Evolutionary conservation across 148 eudicot species (phyloP).

Genomic region (Cornus controversa): DNA sequence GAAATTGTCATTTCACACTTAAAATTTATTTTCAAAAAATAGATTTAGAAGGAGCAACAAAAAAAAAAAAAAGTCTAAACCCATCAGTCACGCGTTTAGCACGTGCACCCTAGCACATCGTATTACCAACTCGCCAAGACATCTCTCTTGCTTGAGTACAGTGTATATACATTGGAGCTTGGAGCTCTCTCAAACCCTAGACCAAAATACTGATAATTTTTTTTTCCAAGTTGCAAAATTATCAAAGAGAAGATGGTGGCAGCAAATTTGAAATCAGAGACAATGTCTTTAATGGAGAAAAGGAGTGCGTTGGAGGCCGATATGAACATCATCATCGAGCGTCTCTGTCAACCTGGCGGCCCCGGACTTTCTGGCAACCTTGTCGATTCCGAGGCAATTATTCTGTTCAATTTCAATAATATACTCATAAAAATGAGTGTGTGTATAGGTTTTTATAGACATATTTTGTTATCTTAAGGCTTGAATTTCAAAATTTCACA

Average conservation of each 20-base stretch:
- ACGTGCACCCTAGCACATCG: not conserved
- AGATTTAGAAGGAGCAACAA: too few relatives aligned
- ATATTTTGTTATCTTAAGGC: not conserved
- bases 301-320: constrained; percentile 62
- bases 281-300: constrained; percentile 65
- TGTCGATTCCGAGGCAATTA: constrained; percentile 59
- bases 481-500: not conserved
- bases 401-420: not conserved
- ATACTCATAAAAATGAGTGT: not conserved
- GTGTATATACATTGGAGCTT: not conserved
- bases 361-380: constrained; percentile 87
- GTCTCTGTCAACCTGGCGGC: constrained; percentile 63
- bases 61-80: too few relatives aligned
- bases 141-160: not conserved
- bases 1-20: too few relatives aligned
- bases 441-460: not conserved
- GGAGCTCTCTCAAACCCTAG: not conserved
- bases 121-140: not conserved
- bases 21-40: too few relatives aligned
- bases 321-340: constrained; percentile 68
- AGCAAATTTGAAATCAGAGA: constrained; percentile 74
- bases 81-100: not conserved
- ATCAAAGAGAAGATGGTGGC: constrained; percentile 52
- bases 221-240: too few relatives aligned
- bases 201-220: not conserved